Base-by-base conservation (phyloP, 1,284 basidiomycete species). In the Wolfiporia cocos region DNA sequence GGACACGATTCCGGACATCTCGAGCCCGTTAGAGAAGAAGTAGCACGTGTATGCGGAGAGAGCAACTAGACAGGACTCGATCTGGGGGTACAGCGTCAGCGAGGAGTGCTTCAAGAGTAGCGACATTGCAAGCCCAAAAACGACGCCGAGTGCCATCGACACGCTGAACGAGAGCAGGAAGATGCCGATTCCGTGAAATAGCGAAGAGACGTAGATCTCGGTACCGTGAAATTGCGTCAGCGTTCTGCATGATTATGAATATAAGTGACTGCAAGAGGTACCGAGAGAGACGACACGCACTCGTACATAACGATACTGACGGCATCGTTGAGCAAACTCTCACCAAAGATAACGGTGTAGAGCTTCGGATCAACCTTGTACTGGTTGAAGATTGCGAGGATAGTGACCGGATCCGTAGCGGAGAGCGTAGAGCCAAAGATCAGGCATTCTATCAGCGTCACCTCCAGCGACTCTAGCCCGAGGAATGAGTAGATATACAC, bases 271-370 rank as follows among this genome's bases (percentile, higher is more conserved):
- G 34, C 30, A 22, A 34, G 3, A n/a, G 24, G 39, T n/a, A 37
- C 35, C n/a, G n/a, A n/a, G n/a, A 47, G 29, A 12, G 31, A 39
- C 21, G 12, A n/a, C 42, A 86, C 91, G 73, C 60, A 95, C 91
- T 99, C 95, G 66, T 98, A 99, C 91, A 99, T 96, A 67, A 99
- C 95, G 70, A 99, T 99, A 71, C 92, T 93, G 55, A 99, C 95
- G 21, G 95, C 95, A 74, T 99, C 95, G 67, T 99, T 99, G 49
- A 99, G 68, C 48, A 99, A 77, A 62, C 86, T 91, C 66, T 99
- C 95, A 24, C 96, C 96, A 61, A 99, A 99, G 55, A 99, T 99
- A 66, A 99, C 81, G 41, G 85, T 89, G 68, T 99, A 99, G 4
- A 99, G 75, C 63, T 98, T 96, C 0, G 96, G 94, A 64, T 99